These are phyloP conservation scores for Glycine soja DNA, from an alignment of 306 rosid genomes.

Conservation along the genomic window DNA sequence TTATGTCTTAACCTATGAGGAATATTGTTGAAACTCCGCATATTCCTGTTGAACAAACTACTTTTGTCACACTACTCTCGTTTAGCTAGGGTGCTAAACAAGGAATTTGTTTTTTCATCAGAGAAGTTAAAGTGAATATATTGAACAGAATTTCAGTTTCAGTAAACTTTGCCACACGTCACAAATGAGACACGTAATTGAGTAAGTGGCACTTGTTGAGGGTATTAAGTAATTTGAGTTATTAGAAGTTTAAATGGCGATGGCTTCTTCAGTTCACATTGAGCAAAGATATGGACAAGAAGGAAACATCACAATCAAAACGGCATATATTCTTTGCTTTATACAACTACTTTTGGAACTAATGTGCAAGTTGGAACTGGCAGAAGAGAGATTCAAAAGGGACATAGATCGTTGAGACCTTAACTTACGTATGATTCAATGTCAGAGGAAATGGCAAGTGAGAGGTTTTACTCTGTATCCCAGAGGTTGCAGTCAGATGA, in stretches of 20 bases:
- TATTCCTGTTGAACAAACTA: neutral
- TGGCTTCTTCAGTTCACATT: neutral
- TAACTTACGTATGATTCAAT: constrained; percentile 14
- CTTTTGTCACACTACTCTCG: neutral
- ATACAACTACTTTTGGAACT: neutral
- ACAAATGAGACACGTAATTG: neutral
- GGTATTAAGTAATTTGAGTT: neutral
- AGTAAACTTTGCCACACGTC: neutral
- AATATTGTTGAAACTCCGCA: neutral
- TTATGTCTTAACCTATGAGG: too few relatives aligned
- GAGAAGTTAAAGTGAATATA: neutral
- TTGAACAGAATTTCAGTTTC: neutral
- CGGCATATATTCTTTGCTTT: neutral
- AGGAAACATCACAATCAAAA: neutral
- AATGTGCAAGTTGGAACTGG: neutral
- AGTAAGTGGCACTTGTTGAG: neutral
- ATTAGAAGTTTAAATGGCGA: neutral
- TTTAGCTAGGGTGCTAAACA: neutral
- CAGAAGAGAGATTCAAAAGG: neutral
- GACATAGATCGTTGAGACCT: neutral
- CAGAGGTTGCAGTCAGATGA: constrained; percentile 16
- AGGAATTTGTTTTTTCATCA: neutral
- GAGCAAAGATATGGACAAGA: constrained; percentile 1
- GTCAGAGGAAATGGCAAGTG: constrained; percentile 15
- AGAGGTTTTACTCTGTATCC: constrained; percentile 21